phyloP scores from a whole-genome alignment of 1,284 basidiomycete species.

The Boletellus sp. region DNA sequence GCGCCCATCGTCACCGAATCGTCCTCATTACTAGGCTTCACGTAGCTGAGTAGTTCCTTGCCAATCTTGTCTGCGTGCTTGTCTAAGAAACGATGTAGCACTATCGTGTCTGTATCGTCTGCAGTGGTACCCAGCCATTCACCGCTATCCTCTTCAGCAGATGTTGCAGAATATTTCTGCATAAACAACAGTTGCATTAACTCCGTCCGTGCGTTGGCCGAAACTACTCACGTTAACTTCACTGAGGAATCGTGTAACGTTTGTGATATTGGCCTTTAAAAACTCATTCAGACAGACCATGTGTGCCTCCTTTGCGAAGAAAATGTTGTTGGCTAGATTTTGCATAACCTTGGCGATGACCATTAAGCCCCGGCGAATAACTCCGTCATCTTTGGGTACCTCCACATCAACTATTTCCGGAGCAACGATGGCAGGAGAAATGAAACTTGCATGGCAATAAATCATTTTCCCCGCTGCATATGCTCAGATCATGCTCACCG shows the following conservation, averaged over 20 bases:
- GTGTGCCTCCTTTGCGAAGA: slow-evolving; percentile 85
- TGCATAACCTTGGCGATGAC: slow-evolving; percentile 89
- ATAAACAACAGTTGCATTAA: slow-evolving; percentile 6
- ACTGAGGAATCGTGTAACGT: slow-evolving; percentile 79
- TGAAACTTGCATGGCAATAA: slow-evolving; percentile 49
- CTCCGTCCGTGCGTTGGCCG: neutral
- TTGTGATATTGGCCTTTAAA: slow-evolving; percentile 71
- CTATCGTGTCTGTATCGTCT: slow-evolving; percentile 78
- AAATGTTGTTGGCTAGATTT: slow-evolving; percentile 89
- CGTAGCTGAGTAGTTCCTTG: slow-evolving; percentile 73
- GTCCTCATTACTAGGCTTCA: slow-evolving; percentile 58
- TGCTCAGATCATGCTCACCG: slow-evolving; percentile 43
- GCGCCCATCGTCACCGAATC: slow-evolving; percentile 58
- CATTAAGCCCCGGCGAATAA: slow-evolving; percentile 75
- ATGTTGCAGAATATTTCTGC: slow-evolving; percentile 53
- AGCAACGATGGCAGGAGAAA: slow-evolving; percentile 82
- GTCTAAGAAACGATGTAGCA: slow-evolving; percentile 80
- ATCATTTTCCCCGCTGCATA: neutral
- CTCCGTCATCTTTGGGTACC: slow-evolving; percentile 57
- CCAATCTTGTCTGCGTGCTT: slow-evolving; percentile 83
- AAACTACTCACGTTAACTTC: slow-evolving; percentile 64
- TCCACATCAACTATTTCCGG: slow-evolving; percentile 85
- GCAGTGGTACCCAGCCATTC: slow-evolving; percentile 72
- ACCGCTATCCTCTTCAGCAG: slow-evolving; percentile 55
- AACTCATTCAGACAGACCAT: slow-evolving; percentile 83